phyloP scores from a whole-genome alignment of 2,329 filamentous ascomycete species.

The Fusarium zealandicum region DNA sequence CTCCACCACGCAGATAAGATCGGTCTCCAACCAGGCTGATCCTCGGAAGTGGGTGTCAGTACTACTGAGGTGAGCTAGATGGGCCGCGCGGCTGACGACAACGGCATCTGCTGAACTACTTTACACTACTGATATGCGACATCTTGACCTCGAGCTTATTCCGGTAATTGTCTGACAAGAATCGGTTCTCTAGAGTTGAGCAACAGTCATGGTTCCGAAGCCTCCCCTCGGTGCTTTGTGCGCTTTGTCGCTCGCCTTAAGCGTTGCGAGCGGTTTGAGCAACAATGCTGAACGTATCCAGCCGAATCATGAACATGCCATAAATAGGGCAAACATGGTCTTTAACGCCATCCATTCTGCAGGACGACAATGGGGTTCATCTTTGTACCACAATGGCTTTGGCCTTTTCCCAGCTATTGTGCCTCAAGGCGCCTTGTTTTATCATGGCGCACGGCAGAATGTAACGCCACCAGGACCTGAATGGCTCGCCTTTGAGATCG shows the following conservation, averaged over 20 bases:
- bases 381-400: slow-evolving; percentile 78
- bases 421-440: slow-evolving; percentile 69
- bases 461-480: slow-evolving; percentile 62
- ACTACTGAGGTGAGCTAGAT: slow-evolving; percentile 14
- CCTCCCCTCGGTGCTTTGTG: slow-evolving; percentile 12
- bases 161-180: not conserved
- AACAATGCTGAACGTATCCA: slow-evolving; percentile 33
- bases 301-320: slow-evolving; percentile 50
- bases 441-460: slow-evolving; percentile 65
- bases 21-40: slow-evolving; percentile 13
- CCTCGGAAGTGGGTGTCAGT: slow-evolving; percentile 20
- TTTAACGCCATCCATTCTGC: slow-evolving; percentile 78
- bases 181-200: not conserved
- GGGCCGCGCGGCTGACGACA: slow-evolving; percentile 32
- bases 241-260: slow-evolving; percentile 19
- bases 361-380: slow-evolving; percentile 77
- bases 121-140: slow-evolving; percentile 4
- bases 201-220: slow-evolving; percentile 24
- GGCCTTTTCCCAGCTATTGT: slow-evolving; percentile 72
- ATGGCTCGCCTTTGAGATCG: slow-evolving; percentile 80
- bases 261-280: slow-evolving; percentile 4
- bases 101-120: slow-evolving; percentile 1
- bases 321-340: slow-evolving; percentile 66
- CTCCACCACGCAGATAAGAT: slow-evolving; percentile 24
- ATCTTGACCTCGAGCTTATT: not conserved